Base-by-base conservation (phyloP, 805 yeast species). In the Candida lessepsii region DNA sequence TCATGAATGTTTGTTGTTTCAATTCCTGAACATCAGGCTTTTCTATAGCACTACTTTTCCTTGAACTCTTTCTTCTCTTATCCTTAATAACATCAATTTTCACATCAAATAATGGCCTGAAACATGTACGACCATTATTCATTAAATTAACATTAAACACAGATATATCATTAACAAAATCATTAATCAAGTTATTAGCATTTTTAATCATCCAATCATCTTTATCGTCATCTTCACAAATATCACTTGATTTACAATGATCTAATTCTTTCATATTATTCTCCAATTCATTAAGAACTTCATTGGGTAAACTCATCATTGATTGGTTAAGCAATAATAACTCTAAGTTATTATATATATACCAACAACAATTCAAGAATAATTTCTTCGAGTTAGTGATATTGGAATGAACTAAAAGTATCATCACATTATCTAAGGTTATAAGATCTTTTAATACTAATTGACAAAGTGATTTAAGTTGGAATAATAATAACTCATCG, bases 351-450 rank as follows among this genome's bases (percentile, higher is more conserved):
- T 76, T 71, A 48, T 75, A 79, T 9, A 86, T 67, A 49, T 75
- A 84, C 81, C 87, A 81, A 18, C 81, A 63, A 53, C 95, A 78
- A 39, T 77, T 74, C 36, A 71, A 68, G 44, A 78, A 68, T 26
- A 89, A 57, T 47, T 81, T 76, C 9, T 60, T 56, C 5, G 88
- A 84, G 15, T 71, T 58, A 34, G 72, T 61, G 14, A 61, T 50
- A 33, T 71, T 71, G 0, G 95, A 73, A 51, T 80, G 80, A 9
- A 71, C 61, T 10, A 86, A 52, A 10, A 88, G 53, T 0, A 71
- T 42, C 9, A 78, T 61, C 1, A 83, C 86, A 50, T 84, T 85
- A 14, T 83, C 85, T 9, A 78, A 60, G 16, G 57, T 60, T 14
- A 83, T 72, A 31, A 75, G 75, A 44, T 77, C 81, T 41, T 76